These are phyloP conservation scores for Beauveria sp. DNA, from an alignment of 2,329 filamentous ascomycete genomes.

Conservation along the genomic window DNA sequence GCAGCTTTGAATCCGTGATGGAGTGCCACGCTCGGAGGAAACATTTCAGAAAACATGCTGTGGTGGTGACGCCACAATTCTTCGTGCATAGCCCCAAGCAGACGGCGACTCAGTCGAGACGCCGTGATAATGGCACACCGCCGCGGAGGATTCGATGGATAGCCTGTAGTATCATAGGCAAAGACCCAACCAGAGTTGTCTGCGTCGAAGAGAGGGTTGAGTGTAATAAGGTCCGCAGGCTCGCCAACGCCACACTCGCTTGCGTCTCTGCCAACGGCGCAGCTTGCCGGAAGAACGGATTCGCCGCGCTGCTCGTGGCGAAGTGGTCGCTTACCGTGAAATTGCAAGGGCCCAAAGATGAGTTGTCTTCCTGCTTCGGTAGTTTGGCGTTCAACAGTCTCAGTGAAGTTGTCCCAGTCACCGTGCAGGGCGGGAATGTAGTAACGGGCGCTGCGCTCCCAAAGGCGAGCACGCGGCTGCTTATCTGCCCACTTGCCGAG, in stretches of 20 bases:
- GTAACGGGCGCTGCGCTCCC: conserved; percentile 71
- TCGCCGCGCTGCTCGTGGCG: conserved; percentile 45
- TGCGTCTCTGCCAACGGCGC: conserved; percentile 43
- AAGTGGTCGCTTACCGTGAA: conserved; percentile 39
- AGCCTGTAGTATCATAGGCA: conserved; percentile 61
- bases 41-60: conserved; percentile 76
- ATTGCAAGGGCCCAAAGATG: conserved; percentile 61
- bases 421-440: conserved; percentile 67
- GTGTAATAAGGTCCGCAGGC: conserved; percentile 66
- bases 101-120: conserved; percentile 56
- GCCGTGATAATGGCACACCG: conserved; percentile 67
- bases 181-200: conserved; percentile 67
- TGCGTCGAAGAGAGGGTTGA: conserved; percentile 70
- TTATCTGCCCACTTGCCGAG: conserved; percentile 57
- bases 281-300: conserved; percentile 46
- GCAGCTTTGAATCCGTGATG: conserved; percentile 74
- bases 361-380: conserved; percentile 41
- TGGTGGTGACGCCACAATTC: conserved; percentile 60
- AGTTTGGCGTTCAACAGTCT: conserved; percentile 55
- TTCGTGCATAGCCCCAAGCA: conserved; percentile 66
- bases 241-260: conserved; percentile 59
- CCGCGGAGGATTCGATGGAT: conserved; percentile 56
- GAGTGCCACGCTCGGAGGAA: conserved; percentile 60
- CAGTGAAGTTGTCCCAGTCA: conserved; percentile 63
- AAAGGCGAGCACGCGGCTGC: conserved; percentile 64